Conservation (phyloP, 2,329 filamentous ascomycete species). For the Ophiostoma angusticollis region DNA sequence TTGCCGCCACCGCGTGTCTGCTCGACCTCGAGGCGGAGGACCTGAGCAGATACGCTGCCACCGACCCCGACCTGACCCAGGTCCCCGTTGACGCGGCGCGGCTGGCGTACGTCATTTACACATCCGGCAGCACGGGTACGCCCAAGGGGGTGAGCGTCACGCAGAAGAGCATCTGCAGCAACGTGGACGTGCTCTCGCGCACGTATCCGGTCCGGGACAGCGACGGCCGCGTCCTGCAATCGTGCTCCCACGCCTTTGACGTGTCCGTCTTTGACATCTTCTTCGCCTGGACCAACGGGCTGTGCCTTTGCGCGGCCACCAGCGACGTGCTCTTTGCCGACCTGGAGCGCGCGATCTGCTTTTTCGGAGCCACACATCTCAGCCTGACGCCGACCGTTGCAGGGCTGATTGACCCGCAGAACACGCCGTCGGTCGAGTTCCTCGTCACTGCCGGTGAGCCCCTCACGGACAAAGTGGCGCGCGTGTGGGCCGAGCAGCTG, state of each 20-base stretch:
- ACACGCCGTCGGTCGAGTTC: slow-evolving; percentile 59
- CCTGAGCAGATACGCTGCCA: slow-evolving; percentile 11
- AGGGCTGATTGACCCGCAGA: slow-evolving; percentile 53
- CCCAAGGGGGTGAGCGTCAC: slow-evolving; percentile 74
- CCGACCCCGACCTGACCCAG: slow-evolving; percentile 19
- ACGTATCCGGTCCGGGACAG: slow-evolving; percentile 48
- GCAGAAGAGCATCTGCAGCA: slow-evolving; percentile 62
- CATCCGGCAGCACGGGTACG: slow-evolving; percentile 66
- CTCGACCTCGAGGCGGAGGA: slow-evolving; percentile 23
- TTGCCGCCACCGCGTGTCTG: slow-evolving; percentile 9
- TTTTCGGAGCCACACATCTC: slow-evolving; percentile 59
- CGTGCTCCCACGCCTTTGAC: slow-evolving; percentile 76
- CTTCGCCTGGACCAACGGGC: slow-evolving; percentile 66
- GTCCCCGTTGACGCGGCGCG: slow-evolving; percentile 29
- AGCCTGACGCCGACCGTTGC: slow-evolving; percentile 80
- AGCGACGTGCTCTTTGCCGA: slow-evolving; percentile 66
- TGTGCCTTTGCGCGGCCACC: slow-evolving; percentile 62
- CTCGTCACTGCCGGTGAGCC: slow-evolving; percentile 73
- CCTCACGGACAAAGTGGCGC: slow-evolving; percentile 58
- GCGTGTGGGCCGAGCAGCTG: slow-evolving; percentile 55
- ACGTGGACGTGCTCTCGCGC: slow-evolving; percentile 51
- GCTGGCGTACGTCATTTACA: slow-evolving; percentile 68
- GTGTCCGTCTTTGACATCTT: slow-evolving; percentile 87
- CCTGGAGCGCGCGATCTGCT: slow-evolving; percentile 53
- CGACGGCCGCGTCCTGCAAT: slow-evolving; percentile 58